A percentile compares a stretch with the other conserved stretches of the same genome.
Evolutionary conservation across 208 protist genomes (phyloP).

Genomic region (Trypanosoma vivax): DNA sequence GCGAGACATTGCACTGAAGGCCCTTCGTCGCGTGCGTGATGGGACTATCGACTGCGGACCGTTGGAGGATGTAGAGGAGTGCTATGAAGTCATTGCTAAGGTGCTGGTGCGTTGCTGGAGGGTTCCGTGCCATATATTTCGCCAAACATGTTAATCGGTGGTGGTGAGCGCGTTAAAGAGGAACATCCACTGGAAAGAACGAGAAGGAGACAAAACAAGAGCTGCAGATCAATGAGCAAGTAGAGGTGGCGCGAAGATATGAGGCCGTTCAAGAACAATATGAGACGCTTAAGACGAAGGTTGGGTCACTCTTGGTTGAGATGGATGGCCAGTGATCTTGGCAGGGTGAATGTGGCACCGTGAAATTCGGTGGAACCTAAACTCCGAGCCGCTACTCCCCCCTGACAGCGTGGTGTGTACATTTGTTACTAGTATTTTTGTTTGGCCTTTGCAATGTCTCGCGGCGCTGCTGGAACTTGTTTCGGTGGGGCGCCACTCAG

Average conservation of each 20-base stretch:
- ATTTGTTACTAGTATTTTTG: conserved; percentile 30
- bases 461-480: conserved; percentile 65
- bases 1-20: conserved; percentile 27
- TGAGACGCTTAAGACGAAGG: conserved; percentile 5
- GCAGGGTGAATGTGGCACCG: conserved; percentile 3
- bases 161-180: neutral
- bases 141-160: neutral
- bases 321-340: neutral
- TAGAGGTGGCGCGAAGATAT: too few species aligned
- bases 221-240: conserved; percentile 11
- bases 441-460: conserved; percentile 78
- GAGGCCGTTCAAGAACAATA: too few species aligned
- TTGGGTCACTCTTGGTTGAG: conserved; percentile 2
- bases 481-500: conserved; percentile 38
- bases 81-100: conserved; percentile 23
- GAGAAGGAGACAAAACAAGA: conserved; percentile 19
- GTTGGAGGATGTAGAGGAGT: conserved; percentile 23
- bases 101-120: conserved; percentile 34
- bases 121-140: conserved; percentile 18
- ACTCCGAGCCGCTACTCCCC: conserved; percentile 8
- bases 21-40: conserved; percentile 51
- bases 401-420: neutral
- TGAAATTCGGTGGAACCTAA: conserved; percentile 10
- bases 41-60: conserved; percentile 19
- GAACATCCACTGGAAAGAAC: neutral